These are phyloP conservation scores for Chlamydomonas sp. DNA, from an alignment of 139 green algal species.

Conservation along the genomic window DNA sequence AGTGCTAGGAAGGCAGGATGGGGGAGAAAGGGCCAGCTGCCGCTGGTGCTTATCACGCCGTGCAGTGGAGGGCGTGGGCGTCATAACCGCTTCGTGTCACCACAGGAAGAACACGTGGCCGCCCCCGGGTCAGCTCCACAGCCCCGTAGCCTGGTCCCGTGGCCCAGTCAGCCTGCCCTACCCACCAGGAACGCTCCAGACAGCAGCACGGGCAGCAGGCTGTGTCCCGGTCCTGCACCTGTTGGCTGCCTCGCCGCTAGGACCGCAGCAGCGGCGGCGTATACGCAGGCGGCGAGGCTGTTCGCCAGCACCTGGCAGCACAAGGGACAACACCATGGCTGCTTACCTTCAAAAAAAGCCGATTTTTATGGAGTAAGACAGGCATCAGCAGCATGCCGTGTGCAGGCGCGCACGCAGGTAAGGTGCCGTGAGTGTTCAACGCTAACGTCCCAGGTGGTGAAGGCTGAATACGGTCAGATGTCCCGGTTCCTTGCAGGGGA, in stretches of 20 bases:
- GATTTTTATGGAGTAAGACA: background rate
- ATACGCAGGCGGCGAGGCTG: constrained; percentile 52
- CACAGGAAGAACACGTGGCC: too few species aligned
- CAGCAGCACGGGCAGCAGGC: background rate
- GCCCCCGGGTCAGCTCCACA: too few species aligned
- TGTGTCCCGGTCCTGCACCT: too few species aligned
- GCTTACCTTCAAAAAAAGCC: background rate
- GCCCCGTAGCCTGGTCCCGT: too few species aligned
- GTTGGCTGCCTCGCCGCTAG: constrained; percentile 18
- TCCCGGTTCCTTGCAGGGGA: too few species aligned
- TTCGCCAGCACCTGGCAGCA: constrained; percentile 66
- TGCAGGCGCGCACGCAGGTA: too few species aligned
- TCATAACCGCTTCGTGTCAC: too few species aligned
- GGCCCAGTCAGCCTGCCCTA: constrained; percentile 63
- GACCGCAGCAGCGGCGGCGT: constrained; percentile 57
- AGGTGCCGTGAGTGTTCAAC: too few species aligned
- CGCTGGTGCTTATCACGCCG: too few species aligned
- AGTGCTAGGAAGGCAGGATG: background rate
- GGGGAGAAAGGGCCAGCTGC: background rate
- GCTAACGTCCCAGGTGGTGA: too few species aligned
- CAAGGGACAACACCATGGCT: background rate
- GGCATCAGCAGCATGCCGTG: background rate
- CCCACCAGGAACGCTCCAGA: constrained; percentile 40
- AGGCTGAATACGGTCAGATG: too few species aligned
- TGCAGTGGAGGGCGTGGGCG: too few species aligned